Evolutionary conservation across 169 alveolate species (phyloP), one percentile per base, ranked within the genome.

Genomic region (Cryptosporidium meleagridis): DNA sequence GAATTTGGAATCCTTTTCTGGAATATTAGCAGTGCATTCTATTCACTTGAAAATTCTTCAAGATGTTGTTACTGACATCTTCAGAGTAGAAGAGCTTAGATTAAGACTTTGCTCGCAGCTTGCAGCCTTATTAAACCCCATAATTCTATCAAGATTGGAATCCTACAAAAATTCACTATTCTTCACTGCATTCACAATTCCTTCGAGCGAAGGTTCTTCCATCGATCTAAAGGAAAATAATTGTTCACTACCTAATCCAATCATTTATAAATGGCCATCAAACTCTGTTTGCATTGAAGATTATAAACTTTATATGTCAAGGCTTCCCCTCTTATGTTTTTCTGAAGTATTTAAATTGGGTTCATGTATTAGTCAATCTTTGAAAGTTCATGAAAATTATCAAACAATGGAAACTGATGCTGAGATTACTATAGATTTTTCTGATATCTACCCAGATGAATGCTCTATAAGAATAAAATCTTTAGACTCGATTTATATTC

Each of bases 61-160:
- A 41, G 80, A 80, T 41, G 65, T 80, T 61, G 89, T 80, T 12
- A 65, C 52, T 23, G 89, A 80, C 44, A 41, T 80, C 12, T 65
- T 80, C 35, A 58, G 45, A 14, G 80, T 80, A 10, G 89, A 80
- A 10, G 89, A 80, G 48, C 65, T 80, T 26, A 80, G 89, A 39
- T 31, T 80, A 62, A 61, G 89, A n/a, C 70, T 80, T 45, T 80
- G 89, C 31, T 80, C 89, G 14, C 89, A 80, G 31, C 68, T 80
- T 35, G 72, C 89, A 29, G 73, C 89, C 23, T 45, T 80, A n/a
- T 18, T 80, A 10, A 80, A 80, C 45, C 89, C 89, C 1, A 80
- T 80, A 29, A 80, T 80, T 33, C 18, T 80, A n/a, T 80, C 89
- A 44, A 59, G 89, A 62, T 16, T 80, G 26, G 51, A 44, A 7